Conservation (phyloP, 2,329 filamentous ascomycete genomes). For the Onygena corvina region DNA sequence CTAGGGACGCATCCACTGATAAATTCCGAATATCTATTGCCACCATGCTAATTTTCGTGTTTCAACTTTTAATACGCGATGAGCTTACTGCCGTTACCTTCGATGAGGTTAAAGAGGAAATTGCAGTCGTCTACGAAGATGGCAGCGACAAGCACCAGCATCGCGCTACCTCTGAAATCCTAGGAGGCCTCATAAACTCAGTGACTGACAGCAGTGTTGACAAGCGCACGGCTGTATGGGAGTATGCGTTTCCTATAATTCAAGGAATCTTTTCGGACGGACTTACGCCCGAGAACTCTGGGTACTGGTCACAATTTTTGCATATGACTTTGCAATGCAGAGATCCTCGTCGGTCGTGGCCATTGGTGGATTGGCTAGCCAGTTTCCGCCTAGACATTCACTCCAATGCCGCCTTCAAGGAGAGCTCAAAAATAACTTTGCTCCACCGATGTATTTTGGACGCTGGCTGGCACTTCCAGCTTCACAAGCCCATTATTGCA, state of each 20-base stretch:
- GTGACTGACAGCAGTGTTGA: slow-evolving; percentile 66
- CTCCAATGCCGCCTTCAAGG: slow-evolving; percentile 96
- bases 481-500: slow-evolving; percentile 74
- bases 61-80: slow-evolving; percentile 71
- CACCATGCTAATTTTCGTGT: slow-evolving; percentile 75
- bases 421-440: slow-evolving; percentile 88
- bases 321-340: slow-evolving; percentile 80
- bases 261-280: slow-evolving; percentile 79
- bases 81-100: slow-evolving; percentile 66
- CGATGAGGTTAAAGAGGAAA: slow-evolving; percentile 74
- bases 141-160: slow-evolving; percentile 97
- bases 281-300: slow-evolving; percentile 82
- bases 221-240: slow-evolving; percentile 67
- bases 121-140: slow-evolving; percentile 68
- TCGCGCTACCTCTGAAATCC: slow-evolving; percentile 84
- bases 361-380: slow-evolving; percentile 69
- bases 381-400: slow-evolving; percentile 84
- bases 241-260: slow-evolving; percentile 79
- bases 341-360: slow-evolving; percentile 76
- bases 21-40: slow-evolving; percentile 82
- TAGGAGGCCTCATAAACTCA: slow-evolving; percentile 71
- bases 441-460: slow-evolving; percentile 80
- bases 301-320: slow-evolving; percentile 90
- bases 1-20: slow-evolving; percentile 67
- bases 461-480: slow-evolving; percentile 89